A percentile compares a stretch with the other conserved stretches of the same genome.
phyloP scores from a whole-genome alignment of 2,329 filamentous ascomycete species.

The Fusarium annulatum region DNA sequence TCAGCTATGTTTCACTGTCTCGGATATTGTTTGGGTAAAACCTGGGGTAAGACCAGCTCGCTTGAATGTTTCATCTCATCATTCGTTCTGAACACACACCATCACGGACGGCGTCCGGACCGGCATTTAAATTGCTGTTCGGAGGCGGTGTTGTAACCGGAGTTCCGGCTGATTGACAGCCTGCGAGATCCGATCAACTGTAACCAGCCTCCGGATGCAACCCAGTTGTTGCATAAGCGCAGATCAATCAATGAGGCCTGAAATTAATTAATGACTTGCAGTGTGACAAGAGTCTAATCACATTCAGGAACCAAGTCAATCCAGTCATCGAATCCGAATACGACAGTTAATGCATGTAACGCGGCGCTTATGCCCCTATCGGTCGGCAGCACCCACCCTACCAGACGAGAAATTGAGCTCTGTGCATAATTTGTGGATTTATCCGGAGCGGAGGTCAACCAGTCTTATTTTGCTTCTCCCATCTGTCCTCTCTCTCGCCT shows the following conservation, averaged over 20 bases:
- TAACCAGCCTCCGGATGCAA: background rate
- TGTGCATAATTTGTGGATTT: constrained; percentile 45
- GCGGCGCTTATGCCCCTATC: constrained; percentile 9
- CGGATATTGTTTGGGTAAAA: background rate
- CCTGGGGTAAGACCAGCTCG: constrained; percentile 3
- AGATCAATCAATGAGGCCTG: background rate
- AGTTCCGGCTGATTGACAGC: background rate
- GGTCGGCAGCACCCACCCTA: constrained; percentile 26
- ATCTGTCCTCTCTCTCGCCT: constrained; percentile 32
- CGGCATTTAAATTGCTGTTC: background rate
- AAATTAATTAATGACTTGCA: background rate
- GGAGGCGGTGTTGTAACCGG: background rate
- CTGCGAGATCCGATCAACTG: background rate
- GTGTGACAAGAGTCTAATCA: background rate
- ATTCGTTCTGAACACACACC: background rate
- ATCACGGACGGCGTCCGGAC: constrained; percentile 5
- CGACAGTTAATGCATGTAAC: constrained; percentile 28
- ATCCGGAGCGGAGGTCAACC: constrained; percentile 42
- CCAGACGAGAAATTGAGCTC: constrained; percentile 45
- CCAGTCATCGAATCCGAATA: constrained; percentile 19
- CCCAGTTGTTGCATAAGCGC: constrained; percentile 17
- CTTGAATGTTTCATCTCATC: constrained; percentile 9
- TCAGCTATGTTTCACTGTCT: background rate
- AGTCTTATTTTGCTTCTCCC: constrained; percentile 35
- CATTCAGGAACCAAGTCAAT: background rate